Percentiles rank a stretch among this genome's conserved stretches.
These are phyloP conservation scores for Jatropha multifida DNA, from an alignment of 441 rosid species.

Conservation along the genomic window DNA sequence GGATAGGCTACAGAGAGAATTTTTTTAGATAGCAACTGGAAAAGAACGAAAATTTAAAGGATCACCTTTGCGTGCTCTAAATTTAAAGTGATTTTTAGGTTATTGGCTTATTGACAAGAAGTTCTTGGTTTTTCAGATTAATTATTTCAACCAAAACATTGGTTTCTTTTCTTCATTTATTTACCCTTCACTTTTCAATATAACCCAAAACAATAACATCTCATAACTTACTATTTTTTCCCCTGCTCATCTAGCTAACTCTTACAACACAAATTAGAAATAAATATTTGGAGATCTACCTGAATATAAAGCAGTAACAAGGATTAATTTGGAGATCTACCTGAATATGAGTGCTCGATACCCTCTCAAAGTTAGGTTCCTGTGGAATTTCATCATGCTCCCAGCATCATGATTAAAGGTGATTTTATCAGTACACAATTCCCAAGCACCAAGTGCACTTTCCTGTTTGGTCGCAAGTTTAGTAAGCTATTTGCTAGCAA, in stretches of 20 bases:
- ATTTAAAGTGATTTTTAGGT: not conserved
- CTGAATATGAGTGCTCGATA: slow-evolving; percentile 79
- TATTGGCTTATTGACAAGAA: not conserved
- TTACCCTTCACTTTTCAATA: not conserved
- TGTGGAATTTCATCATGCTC: slow-evolving; percentile 81
- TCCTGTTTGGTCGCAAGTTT: slow-evolving; percentile 30
- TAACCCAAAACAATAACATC: not conserved
- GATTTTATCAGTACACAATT: slow-evolving; percentile 48
- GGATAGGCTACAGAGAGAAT: not conserved
- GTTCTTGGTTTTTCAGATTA: not conserved
- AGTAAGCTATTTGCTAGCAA: slow-evolving; percentile 2
- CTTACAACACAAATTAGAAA: not conserved
- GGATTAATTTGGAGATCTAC: slow-evolving; percentile 28
- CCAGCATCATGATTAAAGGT: slow-evolving; percentile 43
- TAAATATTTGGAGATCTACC: not conserved
- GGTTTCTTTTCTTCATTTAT: not conserved
- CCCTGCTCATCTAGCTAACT: not conserved
- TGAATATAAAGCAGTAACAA: too few relatives aligned
- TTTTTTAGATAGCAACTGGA: not conserved
- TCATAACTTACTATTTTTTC: not conserved
- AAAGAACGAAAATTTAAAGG: not conserved
- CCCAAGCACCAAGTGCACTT: slow-evolving; percentile 53
- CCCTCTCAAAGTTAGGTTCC: slow-evolving; percentile 67
- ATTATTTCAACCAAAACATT: not conserved
- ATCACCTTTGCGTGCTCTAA: too few relatives aligned